phyloP scores from a whole-genome alignment of 1,139 yeast species.

The Zygoascus hellenicus region DNA sequence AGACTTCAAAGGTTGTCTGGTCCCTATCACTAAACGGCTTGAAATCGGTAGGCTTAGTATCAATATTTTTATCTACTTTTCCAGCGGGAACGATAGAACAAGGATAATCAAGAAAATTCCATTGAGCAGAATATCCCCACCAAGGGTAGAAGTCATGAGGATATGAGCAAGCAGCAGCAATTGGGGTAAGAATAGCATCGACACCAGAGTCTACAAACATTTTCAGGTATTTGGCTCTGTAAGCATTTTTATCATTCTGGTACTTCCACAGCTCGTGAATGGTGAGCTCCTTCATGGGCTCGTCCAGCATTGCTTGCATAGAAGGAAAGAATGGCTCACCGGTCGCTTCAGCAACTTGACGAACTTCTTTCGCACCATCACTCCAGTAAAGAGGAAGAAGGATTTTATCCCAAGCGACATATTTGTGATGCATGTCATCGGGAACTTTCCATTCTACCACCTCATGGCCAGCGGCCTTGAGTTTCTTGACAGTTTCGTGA shows the following conservation, averaged over 20 bases:
- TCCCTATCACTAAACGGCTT: slow-evolving; percentile 20
- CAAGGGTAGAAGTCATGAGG: slow-evolving; percentile 8
- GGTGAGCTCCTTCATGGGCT: slow-evolving; percentile 5
- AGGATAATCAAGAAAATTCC: slow-evolving; percentile 44
- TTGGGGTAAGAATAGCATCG: slow-evolving; percentile 36
- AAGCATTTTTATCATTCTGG: slow-evolving; percentile 4
- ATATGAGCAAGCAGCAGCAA: slow-evolving; percentile 23
- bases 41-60: slow-evolving; percentile 22
- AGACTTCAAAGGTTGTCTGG: slow-evolving; percentile 26
- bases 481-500: slow-evolving; percentile 22
- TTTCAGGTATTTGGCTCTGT: slow-evolving; percentile 25
- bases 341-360: not conserved
- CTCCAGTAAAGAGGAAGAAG: slow-evolving; percentile 10
- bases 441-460: slow-evolving; percentile 28
- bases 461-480: slow-evolving; percentile 33
- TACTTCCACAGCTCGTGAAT: slow-evolving; percentile 9
- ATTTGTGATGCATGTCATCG: slow-evolving; percentile 6
- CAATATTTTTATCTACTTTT: slow-evolving; percentile 27
- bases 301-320: slow-evolving; percentile 4
- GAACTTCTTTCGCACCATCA: slow-evolving; percentile 12
- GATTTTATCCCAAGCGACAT: slow-evolving; percentile 13
- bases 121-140: slow-evolving; percentile 37
- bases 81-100: slow-evolving; percentile 43
- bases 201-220: slow-evolving; percentile 28
- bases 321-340: slow-evolving; percentile 9